These are phyloP conservation scores for Globisporangium cystogenes DNA, from an alignment of 352 stramenopile genomes.

Conservation along the genomic window DNA sequence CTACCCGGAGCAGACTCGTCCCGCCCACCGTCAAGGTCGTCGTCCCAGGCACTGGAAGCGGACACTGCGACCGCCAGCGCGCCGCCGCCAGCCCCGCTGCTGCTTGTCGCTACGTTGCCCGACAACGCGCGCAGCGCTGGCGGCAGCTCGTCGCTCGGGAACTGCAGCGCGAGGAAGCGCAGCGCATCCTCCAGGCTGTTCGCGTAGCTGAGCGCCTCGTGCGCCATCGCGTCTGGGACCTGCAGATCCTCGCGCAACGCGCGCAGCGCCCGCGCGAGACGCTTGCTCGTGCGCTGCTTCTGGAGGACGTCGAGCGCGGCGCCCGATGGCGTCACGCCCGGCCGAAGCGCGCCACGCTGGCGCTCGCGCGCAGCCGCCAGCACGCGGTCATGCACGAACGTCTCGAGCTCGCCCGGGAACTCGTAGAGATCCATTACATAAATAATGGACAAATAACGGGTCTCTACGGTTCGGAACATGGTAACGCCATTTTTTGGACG, in stretches of 20 bases:
- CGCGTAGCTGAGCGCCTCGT: slow-evolving; percentile 44
- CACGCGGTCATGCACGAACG: slow-evolving; percentile 37
- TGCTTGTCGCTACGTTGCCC: not conserved
- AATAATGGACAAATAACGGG: too few relatives aligned
- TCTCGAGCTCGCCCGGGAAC: slow-evolving; percentile 49
- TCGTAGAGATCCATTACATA: slow-evolving; percentile 30
- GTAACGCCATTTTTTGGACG: too few relatives aligned
- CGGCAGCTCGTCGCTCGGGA: slow-evolving; percentile 51
- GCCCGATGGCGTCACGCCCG: slow-evolving; percentile 27
- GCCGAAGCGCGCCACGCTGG: slow-evolving; percentile 44
- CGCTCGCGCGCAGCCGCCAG: slow-evolving; percentile 13
- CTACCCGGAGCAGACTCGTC: not conserved
- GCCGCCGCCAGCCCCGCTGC: slow-evolving; percentile 15
- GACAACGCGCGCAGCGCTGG: slow-evolving; percentile 29
- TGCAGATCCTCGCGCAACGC: slow-evolving; percentile 33
- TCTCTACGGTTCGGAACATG: too few relatives aligned
- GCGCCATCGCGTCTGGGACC: slow-evolving; percentile 7
- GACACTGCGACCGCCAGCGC: slow-evolving; percentile 32
- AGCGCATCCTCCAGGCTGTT: slow-evolving; percentile 71
- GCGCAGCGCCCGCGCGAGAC: slow-evolving; percentile 40
- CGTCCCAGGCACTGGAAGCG: slow-evolving; percentile 1
- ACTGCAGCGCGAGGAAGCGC: slow-evolving; percentile 52
- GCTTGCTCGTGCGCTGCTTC: slow-evolving; percentile 36
- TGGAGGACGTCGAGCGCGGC: slow-evolving; percentile 33
- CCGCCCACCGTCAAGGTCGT: not conserved